Evolutionary conservation across 2,329 filamentous ascomycete genomes (phyloP).

Genomic region (Fusarium devonianum): DNA sequence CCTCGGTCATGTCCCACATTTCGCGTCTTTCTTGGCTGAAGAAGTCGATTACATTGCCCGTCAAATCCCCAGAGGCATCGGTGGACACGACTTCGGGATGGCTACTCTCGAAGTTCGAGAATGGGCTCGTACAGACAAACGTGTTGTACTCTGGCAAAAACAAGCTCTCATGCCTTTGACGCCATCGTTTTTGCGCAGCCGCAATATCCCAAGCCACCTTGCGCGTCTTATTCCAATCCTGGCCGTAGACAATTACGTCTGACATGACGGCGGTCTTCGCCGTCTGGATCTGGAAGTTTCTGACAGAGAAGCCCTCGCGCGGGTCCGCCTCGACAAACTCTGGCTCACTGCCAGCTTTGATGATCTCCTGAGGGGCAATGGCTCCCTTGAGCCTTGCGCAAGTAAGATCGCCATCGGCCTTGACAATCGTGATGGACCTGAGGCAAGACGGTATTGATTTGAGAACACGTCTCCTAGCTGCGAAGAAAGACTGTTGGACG

Average conservation of each 20-base stretch:
- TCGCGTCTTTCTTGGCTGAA: conserved; percentile 87
- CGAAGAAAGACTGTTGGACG: conserved; percentile 89
- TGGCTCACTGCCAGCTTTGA: conserved; percentile 60
- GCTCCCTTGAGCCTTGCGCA: conserved; percentile 84
- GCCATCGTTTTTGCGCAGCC: conserved; percentile 78
- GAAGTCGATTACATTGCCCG: conserved; percentile 85
- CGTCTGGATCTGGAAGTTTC: conserved; percentile 96
- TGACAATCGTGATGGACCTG: conserved; percentile 84
- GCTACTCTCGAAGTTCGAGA: conserved; percentile 74
- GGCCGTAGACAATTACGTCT: conserved; percentile 91
- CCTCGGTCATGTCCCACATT: conserved; percentile 92
- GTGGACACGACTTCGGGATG: conserved; percentile 77
- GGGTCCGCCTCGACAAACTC: conserved; percentile 87
- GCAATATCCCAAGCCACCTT: conserved; percentile 75
- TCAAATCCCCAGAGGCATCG: conserved; percentile 73
- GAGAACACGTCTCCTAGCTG: conserved; percentile 74
- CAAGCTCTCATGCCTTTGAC: conserved; percentile 66
- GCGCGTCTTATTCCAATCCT: conserved; percentile 67
- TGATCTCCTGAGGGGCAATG: conserved; percentile 80
- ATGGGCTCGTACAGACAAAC: conserved; percentile 73
- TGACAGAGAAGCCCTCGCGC: conserved; percentile 87
- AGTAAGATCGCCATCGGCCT: conserved; percentile 82
- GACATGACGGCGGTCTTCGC: conserved; percentile 87
- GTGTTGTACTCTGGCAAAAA: conserved; percentile 78
- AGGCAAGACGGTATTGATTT: conserved; percentile 75